Evolutionary conservation across 345 rosid species (phyloP), one percentile per base, ranked within the genome.

Genomic region (Chamaenerion angustifolium): DNA sequence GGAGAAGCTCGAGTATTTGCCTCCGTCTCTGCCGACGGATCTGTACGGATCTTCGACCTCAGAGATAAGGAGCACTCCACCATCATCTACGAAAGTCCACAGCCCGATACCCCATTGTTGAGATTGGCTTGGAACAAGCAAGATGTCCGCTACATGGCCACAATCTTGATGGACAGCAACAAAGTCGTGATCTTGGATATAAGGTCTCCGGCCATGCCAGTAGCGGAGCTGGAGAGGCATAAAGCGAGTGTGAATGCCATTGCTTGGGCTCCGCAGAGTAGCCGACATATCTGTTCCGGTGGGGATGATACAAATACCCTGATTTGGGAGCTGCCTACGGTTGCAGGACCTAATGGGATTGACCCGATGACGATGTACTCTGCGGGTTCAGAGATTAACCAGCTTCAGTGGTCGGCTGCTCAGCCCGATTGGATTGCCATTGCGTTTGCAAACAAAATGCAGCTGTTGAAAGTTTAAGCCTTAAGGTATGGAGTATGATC

Each of bases 51-150:
- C 14, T 88, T 88, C 46, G 94, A 88, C 47, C 68, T 88, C 21
- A 73, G 96, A 9, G 96, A 84, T 61, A 88, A 84, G 68, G 96
- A 87, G 46, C 96, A 87, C 54, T 83, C 96, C 13, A 83, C 96
- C 11, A 87, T 87, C 31, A 88, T 86, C 48, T 90, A 90, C 47
- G 95, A 90, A 58, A 86, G 94, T 65, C 85, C 94, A 2, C 84
- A 81, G 69, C 95, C 98, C 3, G 95, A 90, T 14, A 78, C 94
- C 15, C 98, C 98, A 0, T 60, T 90, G 57, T 88, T 90, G 10
- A 77, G 98, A 9, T 64, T 90, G 15, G 98, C 94, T 3, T 90
- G 98, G 98, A 90, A 90, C 74, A 90, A 90, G 73, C 98, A 90
- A 71, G 98, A 90, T 56, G 81, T 93, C 1, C 74, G 94, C 64